Evolutionary conservation across 2,329 filamentous ascomycete species (phyloP).

Genomic region (Pezicula rhizophila): DNA sequence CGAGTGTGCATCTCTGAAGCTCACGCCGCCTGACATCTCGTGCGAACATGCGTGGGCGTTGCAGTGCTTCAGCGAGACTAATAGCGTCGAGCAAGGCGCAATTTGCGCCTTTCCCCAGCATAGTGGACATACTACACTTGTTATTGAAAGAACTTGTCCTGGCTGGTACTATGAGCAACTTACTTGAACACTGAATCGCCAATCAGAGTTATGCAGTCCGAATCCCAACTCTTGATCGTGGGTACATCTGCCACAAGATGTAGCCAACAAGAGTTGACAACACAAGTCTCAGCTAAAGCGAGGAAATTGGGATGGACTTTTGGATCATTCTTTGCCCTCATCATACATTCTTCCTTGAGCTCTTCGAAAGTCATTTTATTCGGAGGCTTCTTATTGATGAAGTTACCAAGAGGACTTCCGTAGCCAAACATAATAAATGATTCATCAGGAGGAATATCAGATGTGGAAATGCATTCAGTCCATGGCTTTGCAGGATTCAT

Average conservation of each 20-base stretch:
- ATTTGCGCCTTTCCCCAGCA: constrained; percentile 23
- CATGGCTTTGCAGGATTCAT: constrained; percentile 17
- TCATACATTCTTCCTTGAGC: constrained; percentile 19
- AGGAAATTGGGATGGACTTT: constrained; percentile 15
- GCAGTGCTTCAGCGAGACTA: constrained; percentile 16
- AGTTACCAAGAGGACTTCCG: constrained; percentile 13
- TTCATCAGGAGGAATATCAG: constrained; percentile 18
- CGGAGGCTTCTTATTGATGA: constrained; percentile 18
- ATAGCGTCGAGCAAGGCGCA: constrained; percentile 23
- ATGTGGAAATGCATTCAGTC: constrained; percentile 15
- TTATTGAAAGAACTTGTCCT: constrained; percentile 2
- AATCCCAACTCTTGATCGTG: constrained; percentile 18
- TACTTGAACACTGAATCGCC: constrained; percentile 24
- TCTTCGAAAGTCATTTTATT: constrained; percentile 14
- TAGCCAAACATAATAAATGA: constrained; percentile 25
- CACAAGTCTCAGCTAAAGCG: constrained; percentile 13
- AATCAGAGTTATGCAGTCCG: constrained; percentile 17
- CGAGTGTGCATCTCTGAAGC: constrained; percentile 11
- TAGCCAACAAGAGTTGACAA: constrained; percentile 17
- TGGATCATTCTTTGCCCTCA: constrained; percentile 8
- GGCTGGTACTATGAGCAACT: background rate
- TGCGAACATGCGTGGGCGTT: constrained; percentile 2
- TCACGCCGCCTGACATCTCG: constrained; percentile 2
- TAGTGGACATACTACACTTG: constrained; percentile 18
- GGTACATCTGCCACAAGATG: constrained; percentile 17